Evolutionary conservation across 1,284 basidiomycete genomes (phyloP).

Genomic region (Stygiomarasmius scandens): DNA sequence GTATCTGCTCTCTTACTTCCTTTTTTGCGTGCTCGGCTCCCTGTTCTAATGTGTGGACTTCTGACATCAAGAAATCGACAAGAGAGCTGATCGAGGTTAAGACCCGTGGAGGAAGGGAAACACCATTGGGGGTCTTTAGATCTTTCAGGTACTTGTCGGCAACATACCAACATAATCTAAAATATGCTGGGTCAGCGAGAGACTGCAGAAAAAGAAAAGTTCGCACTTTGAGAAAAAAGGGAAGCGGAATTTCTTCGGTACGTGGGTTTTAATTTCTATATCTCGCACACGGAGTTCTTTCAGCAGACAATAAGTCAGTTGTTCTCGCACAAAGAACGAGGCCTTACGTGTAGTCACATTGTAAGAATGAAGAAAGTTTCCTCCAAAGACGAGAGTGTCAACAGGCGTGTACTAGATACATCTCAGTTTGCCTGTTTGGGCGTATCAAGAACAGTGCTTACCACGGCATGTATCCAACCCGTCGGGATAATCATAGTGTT

Average conservation of each 20-base stretch:
- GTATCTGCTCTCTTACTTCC: conserved; percentile 79
- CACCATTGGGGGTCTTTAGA: conserved; percentile 57
- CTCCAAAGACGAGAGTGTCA: conserved; percentile 95
- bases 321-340: conserved; percentile 16
- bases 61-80: conserved; percentile 78
- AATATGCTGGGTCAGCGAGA: conserved; percentile 7
- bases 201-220: background rate
- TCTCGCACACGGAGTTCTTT: conserved; percentile 85
- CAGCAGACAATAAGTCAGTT: background rate
- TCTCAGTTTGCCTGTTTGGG: conserved; percentile 1
- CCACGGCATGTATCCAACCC: conserved; percentile 97
- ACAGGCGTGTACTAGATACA: conserved; percentile 77
- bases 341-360: conserved; percentile 72
- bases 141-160: conserved; percentile 78
- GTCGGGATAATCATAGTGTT: conserved; percentile 97
- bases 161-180: conserved; percentile 88
- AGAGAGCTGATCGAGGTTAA: conserved; percentile 73
- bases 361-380: conserved; percentile 93
- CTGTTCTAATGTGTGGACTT: conserved; percentile 70
- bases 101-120: conserved; percentile 64
- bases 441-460: conserved; percentile 42
- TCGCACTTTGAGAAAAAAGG: conserved; percentile 81
- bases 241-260: conserved; percentile 94
- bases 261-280: conserved; percentile 91
- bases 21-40: conserved; percentile 64